These are phyloP conservation scores for Geotrichum fermentans DNA, from an alignment of 1,139 yeast genomes.

Conservation along the genomic window DNA sequence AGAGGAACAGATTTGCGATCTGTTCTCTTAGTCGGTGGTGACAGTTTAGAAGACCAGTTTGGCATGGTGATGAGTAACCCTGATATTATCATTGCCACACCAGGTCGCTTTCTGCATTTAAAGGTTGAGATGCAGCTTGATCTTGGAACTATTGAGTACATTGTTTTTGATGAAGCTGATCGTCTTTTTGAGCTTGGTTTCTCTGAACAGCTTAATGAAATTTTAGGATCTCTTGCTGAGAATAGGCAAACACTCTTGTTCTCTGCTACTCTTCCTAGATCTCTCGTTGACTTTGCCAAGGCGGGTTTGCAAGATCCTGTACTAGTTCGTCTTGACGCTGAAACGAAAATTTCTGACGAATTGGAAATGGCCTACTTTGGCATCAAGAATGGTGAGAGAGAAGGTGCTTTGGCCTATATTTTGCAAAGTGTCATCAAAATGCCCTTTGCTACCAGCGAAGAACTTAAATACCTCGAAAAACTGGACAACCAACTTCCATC, in stretches of 20 bases:
- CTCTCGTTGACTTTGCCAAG: constrained; percentile 92
- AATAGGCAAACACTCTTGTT: constrained; percentile 82
- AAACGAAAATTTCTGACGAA: constrained; percentile 80
- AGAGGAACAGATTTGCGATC: constrained; percentile 79
- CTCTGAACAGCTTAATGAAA: constrained; percentile 87
- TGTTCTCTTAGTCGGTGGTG: constrained; percentile 90
- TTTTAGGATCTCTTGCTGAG: constrained; percentile 76
- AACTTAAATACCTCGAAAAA: constrained; percentile 44
- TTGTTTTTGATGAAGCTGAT: constrained; percentile 97
- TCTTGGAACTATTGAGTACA: constrained; percentile 74
- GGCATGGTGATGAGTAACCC: constrained; percentile 90
- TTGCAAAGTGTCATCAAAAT: constrained; percentile 80
- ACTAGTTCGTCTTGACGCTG: constrained; percentile 87
- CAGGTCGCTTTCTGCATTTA: constrained; percentile 93
- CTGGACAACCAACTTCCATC: constrained; percentile 30
- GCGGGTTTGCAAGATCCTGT: constrained; percentile 93
- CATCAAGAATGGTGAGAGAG: constrained; percentile 80
- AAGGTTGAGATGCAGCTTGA: constrained; percentile 93
- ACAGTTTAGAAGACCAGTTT: constrained; percentile 92
- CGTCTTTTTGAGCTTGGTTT: constrained; percentile 96
- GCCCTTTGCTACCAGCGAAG: constrained; percentile 63
- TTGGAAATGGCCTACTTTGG: constrained; percentile 86
- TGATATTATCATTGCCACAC: constrained; percentile 92
- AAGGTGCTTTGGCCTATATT: constrained; percentile 71
- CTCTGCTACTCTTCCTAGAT: constrained; percentile 90